Percentiles rank a stretch among this genome's conserved stretches.
These are phyloP conservation scores for Trifolium subterraneum DNA, from an alignment of 306 rosid species.

Conservation along the genomic window DNA sequence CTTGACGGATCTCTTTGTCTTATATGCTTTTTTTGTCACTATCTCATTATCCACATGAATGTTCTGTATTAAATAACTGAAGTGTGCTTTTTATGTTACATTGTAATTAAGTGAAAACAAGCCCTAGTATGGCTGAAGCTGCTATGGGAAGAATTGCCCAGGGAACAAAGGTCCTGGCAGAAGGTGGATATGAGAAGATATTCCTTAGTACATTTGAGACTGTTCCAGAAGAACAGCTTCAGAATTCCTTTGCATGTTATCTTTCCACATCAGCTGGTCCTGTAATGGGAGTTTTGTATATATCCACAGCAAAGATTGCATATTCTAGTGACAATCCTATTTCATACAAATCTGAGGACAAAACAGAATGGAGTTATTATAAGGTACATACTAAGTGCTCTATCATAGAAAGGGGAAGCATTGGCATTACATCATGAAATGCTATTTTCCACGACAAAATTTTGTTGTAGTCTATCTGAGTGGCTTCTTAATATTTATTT, in stretches of 20 bases:
- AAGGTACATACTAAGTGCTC: slow-evolving; percentile 60
- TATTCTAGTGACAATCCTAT: slow-evolving; percentile 90
- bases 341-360: slow-evolving; percentile 59
- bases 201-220: slow-evolving; percentile 77
- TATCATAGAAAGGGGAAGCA: neutral
- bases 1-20: neutral
- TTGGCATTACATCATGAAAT: slow-evolving; percentile 14
- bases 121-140: slow-evolving; percentile 93
- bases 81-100: slow-evolving; percentile 25
- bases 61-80: slow-evolving; percentile 24
- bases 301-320: slow-evolving; percentile 81
- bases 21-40: neutral
- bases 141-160: slow-evolving; percentile 97
- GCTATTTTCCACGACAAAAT: neutral
- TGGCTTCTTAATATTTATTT: slow-evolving; percentile 12
- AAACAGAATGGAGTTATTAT: slow-evolving; percentile 94
- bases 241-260: slow-evolving; percentile 85
- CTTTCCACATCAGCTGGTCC: slow-evolving; percentile 90
- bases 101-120: slow-evolving; percentile 70
- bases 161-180: slow-evolving; percentile 90
- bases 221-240: slow-evolving; percentile 77
- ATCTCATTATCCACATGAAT: neutral
- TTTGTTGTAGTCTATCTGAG: neutral
- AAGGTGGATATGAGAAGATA: slow-evolving; percentile 91
- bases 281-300: slow-evolving; percentile 62